Base-by-base conservation (phyloP, 2,329 filamentous ascomycete genomes). In the Cercospora sojina region DNA sequence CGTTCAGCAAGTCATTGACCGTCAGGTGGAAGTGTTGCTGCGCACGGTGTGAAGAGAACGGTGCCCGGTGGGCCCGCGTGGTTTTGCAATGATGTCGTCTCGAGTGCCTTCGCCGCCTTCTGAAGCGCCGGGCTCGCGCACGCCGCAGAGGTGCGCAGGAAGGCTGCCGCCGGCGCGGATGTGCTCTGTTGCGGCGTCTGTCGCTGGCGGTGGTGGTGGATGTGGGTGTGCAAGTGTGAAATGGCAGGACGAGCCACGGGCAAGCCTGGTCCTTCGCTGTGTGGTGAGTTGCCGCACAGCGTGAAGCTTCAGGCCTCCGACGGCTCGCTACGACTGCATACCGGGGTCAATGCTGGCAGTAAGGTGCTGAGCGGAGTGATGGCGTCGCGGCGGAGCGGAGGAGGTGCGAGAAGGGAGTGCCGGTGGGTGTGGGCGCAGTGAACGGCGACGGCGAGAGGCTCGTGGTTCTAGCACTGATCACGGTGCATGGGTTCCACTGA, bases 51-150 rank as follows among this genome's bases (percentile, higher is more conserved):
- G 59, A 55, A 53, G 43, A 56, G 31, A 56, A 56, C 18, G 27
- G 58, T 41, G 41, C 32, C 25, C 25, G 23, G 58, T 60, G 58
- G 58, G 56, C 56, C 56, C 38, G 56, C 56, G 27, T 51, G 59
- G 27, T 49, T 49, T 55, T 38, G 31, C 47, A 56, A 41, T 62
- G 59, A 61, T 62, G 60, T 55, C 60, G 60, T 55, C 60, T 62
- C 43, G 18, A 53, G 59, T n/a, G 59, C 41, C 41, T 31, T 53
- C 59, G 59, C 59, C 59, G 41, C 12, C 31, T 41, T 49, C 47
- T 62, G 20, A 38, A 55, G 47, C 60, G 47, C 60, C 49, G 60
- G 31, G 18, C 10, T 56, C 47, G 49, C 47, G 60, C 60, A 62
- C 31, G 31, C 60, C 18, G 60, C 47, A 55, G 23, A 56, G 18